Base-by-base conservation (phyloP, 371 early-diverging fungal species). In the Syncephalastrum sp. region DNA sequence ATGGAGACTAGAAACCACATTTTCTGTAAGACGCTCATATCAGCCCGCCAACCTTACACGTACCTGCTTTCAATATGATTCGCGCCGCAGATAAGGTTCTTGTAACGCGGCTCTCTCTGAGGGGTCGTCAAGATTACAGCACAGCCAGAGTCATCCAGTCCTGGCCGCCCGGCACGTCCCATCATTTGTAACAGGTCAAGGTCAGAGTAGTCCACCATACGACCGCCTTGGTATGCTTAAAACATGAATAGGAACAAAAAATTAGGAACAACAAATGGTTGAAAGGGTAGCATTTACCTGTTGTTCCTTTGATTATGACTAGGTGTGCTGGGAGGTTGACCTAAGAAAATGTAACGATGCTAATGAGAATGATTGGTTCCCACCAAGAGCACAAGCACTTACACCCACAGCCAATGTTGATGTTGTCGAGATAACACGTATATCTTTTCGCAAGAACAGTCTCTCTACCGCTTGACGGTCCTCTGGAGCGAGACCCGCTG, bases 361-460 rank as follows among this genome's bases (percentile, higher is more conserved):
- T 10, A 2, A 8, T 33, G 2, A 33, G 38, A 10, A 33, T 10
- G 0, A 33, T 2, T 33, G 49, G 3, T 24, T 57, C 21, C 33
- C 45, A 54, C 6, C 13, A 17, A 54, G 15, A 13, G 5, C 17
- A 24, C 13, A 42, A 5, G 7, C 16, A 54, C 57, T 46, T 72
- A 83, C 94, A 4, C 98, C 98, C 59, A 93, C 89, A 17, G 95
- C 94, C 23, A 98, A 74, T 0, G 98, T 98, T 5, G 92, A 86
- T 8, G 96, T 96, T 1, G 91, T 83, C 53, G 86, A 85, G 85
- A 63, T n/a, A 42, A 92, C 81, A 23, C 70, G 57, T 4, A 97
- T 69, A 2, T 54, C 29, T 25, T 81, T 84, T 1, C 79, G 33
- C 23, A 81, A 44, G 67, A 92, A 95, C 14, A 81, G 46, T 0